Evolutionary conservation across 768 basidiomycete genomes (phyloP).

Genomic region (Imleria badia): DNA sequence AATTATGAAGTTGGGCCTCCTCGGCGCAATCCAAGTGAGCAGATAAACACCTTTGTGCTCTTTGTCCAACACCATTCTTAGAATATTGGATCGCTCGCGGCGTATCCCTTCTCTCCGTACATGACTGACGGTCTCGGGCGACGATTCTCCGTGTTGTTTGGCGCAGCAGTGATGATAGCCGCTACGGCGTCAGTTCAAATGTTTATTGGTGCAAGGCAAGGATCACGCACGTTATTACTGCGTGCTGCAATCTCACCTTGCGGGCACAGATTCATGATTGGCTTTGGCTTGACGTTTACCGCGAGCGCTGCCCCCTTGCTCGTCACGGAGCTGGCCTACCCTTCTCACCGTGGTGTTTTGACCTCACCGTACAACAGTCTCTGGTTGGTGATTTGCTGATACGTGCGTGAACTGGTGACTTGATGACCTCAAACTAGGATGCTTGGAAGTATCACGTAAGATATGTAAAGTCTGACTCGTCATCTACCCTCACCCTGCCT

Average conservation of each 20-base stretch:
- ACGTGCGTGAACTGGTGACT: not conserved
- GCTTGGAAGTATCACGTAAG: slow-evolving; percentile 36
- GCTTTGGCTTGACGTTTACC: slow-evolving; percentile 44
- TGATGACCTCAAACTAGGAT: slow-evolving; percentile 2
- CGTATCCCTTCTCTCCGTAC: slow-evolving; percentile 41
- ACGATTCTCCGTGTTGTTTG: slow-evolving; percentile 35
- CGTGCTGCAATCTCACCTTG: too few relatives aligned
- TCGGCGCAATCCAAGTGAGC: slow-evolving; percentile 4
- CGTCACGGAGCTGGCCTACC: slow-evolving; percentile 51
- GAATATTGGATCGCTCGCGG: slow-evolving; percentile 41
- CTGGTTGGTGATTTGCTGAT: slow-evolving; percentile 32
- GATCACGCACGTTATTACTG: not conserved
- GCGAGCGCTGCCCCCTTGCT: slow-evolving; percentile 47
- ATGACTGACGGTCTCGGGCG: slow-evolving; percentile 41
- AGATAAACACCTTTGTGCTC: not conserved
- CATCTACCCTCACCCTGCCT: not conserved
- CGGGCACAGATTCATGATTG: slow-evolving; percentile 34
- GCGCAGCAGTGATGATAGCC: slow-evolving; percentile 38
- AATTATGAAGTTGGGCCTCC: not conserved
- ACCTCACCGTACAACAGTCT: slow-evolving; percentile 46
- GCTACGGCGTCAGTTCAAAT: slow-evolving; percentile 41
- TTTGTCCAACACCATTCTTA: slow-evolving; percentile 5
- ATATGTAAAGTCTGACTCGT: not conserved
- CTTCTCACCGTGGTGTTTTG: slow-evolving; percentile 44
- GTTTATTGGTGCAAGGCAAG: slow-evolving; percentile 38